These are phyloP conservation scores for Epichloe aotearoae DNA, from an alignment of 2,329 filamentous ascomycete species.

Conservation along the genomic window DNA sequence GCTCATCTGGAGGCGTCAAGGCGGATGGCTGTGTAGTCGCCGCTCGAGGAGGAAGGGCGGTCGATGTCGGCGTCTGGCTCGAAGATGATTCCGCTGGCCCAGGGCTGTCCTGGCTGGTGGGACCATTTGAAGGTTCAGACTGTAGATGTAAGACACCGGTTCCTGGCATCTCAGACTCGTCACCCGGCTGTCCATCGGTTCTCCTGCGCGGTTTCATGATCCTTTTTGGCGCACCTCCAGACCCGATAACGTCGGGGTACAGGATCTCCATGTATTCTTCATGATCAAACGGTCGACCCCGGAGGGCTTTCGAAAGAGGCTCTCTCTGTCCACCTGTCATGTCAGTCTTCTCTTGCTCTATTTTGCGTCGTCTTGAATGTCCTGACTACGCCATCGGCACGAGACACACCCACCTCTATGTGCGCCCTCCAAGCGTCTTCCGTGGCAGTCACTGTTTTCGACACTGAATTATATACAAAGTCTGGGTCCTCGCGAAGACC, in stretches of 20 bases:
- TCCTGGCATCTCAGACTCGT: conserved; percentile 35
- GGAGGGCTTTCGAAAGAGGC: conserved; percentile 42
- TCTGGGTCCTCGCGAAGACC: conserved; percentile 44
- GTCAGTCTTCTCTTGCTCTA: background rate
- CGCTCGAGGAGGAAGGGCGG: conserved; percentile 25
- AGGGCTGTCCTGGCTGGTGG: conserved; percentile 13
- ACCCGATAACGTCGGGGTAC: conserved; percentile 47
- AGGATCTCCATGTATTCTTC: conserved; percentile 48
- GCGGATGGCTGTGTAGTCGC: conserved; percentile 29
- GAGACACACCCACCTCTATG: conserved; percentile 34
- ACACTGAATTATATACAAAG: conserved; percentile 38
- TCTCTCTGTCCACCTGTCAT: conserved; percentile 31
- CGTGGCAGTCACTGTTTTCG: conserved; percentile 38
- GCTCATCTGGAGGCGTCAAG: conserved; percentile 44
- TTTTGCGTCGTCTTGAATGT: conserved; percentile 2
- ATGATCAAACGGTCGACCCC: conserved; percentile 45
- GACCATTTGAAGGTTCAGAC: conserved; percentile 18
- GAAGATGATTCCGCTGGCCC: conserved; percentile 14
- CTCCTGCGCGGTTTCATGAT: conserved; percentile 42
- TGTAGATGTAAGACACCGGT: conserved; percentile 33
- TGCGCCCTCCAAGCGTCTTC: conserved; percentile 45
- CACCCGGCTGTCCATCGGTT: conserved; percentile 30
- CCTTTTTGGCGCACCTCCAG: conserved; percentile 42
- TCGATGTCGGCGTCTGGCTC: conserved; percentile 19
- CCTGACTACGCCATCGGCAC: background rate